Evolutionary conservation across 169 alveolate genomes (phyloP).

Genomic region (Babesia microti): DNA sequence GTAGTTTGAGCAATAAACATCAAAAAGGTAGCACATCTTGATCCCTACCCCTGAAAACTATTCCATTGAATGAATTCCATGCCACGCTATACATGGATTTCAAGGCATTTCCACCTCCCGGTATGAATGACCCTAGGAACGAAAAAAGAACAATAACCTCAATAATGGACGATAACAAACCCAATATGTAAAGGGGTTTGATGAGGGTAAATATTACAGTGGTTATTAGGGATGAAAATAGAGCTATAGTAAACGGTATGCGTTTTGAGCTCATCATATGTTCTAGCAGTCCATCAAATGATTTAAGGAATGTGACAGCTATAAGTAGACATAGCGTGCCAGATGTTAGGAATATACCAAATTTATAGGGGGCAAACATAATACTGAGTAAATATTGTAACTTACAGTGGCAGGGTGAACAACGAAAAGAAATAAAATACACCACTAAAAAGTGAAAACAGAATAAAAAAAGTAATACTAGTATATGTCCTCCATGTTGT

Average conservation of each 20-base stretch:
- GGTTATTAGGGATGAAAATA: conserved; percentile 10
- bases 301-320: conserved; percentile 29
- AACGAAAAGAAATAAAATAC: conserved; percentile 33
- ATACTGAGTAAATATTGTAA: too few relatives aligned
- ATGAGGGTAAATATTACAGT: conserved; percentile 31
- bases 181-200: conserved; percentile 37
- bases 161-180: conserved; percentile 25
- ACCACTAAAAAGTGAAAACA: conserved; percentile 9
- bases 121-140: conserved; percentile 35
- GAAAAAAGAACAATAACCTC: conserved; percentile 25
- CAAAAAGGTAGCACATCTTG: conserved; percentile 24
- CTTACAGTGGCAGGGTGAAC: conserved; percentile 44
- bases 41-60: too few relatives aligned
- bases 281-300: conserved; percentile 22
- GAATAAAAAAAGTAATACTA: conserved; percentile 22
- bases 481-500: conserved; percentile 44
- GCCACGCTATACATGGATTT: conserved; percentile 30
- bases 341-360: conserved; percentile 41
- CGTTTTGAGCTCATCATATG: conserved; percentile 35
- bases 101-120: conserved; percentile 55
- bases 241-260: conserved; percentile 25
- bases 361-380: conserved; percentile 41
- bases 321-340: conserved; percentile 25
- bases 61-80: too few relatives aligned
- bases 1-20: too few relatives aligned